Percentiles rank a stretch among this genome's conserved stretches.
Conservation (phyloP, 805 yeast genomes). For the Ogataea paraovalis region DNA sequence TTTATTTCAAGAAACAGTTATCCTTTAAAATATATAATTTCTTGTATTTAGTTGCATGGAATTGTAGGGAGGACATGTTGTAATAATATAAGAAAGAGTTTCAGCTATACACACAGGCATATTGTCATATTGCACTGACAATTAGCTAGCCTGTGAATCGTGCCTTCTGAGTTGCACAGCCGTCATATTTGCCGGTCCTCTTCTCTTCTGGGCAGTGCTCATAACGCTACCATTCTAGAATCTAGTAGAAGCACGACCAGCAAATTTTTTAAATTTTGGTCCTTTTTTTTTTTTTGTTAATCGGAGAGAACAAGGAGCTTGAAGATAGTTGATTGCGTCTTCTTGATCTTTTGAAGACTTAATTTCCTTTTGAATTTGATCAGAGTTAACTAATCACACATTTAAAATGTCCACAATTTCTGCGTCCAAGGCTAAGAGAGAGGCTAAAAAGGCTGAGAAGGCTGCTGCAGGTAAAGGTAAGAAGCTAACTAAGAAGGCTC, state of each 20-base stretch:
- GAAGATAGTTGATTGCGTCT: not conserved
- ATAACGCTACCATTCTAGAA: not conserved
- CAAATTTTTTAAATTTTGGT: slow-evolving; percentile 9
- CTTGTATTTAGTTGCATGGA: too few relatives aligned
- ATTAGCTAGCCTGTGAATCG: not conserved
- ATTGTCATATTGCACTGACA: not conserved
- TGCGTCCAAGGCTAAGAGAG: slow-evolving; percentile 97
- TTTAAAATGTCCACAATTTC: slow-evolving; percentile 50
- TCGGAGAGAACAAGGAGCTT: too few relatives aligned
- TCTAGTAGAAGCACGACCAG: slow-evolving; percentile 10
- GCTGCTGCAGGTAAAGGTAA: slow-evolving; percentile 70
- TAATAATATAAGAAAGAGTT: too few relatives aligned
- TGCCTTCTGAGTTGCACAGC: not conserved
- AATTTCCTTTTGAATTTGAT: not conserved
- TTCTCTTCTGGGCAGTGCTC: not conserved
- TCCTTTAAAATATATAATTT: too few relatives aligned
- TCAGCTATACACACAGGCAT: too few relatives aligned
- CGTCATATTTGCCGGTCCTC: not conserved
- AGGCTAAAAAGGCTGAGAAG: slow-evolving; percentile 92
- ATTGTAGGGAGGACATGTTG: too few relatives aligned
- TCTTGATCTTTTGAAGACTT: not conserved
- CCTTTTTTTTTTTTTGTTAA: not conserved
- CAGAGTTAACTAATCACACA: not conserved
- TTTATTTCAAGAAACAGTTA: too few relatives aligned
- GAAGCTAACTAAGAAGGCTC: slow-evolving; percentile 60